Base-by-base conservation (phyloP, 2,329 filamentous ascomycete genomes). In the Monosporascus ibericus region DNA sequence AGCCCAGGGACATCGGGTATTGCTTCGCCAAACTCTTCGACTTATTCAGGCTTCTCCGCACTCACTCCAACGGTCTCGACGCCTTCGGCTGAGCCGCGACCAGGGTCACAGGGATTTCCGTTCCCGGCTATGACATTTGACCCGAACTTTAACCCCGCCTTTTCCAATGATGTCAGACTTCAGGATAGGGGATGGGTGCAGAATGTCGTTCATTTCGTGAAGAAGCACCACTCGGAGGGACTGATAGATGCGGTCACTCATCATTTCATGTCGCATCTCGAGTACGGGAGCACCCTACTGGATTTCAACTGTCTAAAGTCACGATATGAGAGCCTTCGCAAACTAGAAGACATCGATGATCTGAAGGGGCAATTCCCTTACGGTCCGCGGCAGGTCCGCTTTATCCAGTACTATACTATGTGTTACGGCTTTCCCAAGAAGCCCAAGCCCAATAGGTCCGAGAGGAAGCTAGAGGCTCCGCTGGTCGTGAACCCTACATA, bases 341-440 rank as follows among this genome's bases (percentile, higher is more conserved):
- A 78, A 2, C 72, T 95, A 9, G 90, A 95, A 65, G 85, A 88
- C 63, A 73, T 84, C 5, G 80, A 88, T 52, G 82, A 86, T 57
- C 61, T 79, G 2, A 68, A 63, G 48, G 57, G 60, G 44, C 55
- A 62, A 3, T 59, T 62, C n/a, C 57, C 64, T 22, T 72, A 75
- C 42, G 57, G 72, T 3, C 62, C 72, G 2, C 72, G 75, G 2
- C 76, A 86, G 49, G 81, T 94, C 11, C 80, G 90, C 17, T 96
- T 96, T 62, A 77, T 90, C 52, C 96, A 96, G 65, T 96, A 95
- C 67, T 96, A 92, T 65, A 95, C 91, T 1, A 80, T 88, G n/a
- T 91, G 88, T 58, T 86, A 87, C 9, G 91, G 91, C 3, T 77
- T 82, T 53, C 77, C 79, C 2, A 91, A 87, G 60, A 66, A 69